Conservation (phyloP, 345 rosid species). For the Zanthoxylum bungeanum region DNA sequence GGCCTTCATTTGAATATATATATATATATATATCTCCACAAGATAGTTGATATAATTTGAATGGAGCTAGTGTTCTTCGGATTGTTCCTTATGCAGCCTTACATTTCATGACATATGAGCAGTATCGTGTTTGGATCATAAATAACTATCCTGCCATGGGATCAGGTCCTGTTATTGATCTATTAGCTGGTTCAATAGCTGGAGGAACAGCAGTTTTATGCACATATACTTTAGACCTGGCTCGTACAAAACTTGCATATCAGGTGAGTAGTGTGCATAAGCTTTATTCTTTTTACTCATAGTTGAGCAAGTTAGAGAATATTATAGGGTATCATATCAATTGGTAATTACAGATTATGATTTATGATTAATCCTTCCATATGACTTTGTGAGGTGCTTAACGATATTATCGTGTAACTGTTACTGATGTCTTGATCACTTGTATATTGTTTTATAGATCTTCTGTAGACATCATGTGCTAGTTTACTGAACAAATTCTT, state of each 20-base stretch:
- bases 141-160: constrained; percentile 65
- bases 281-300: constrained; percentile 8
- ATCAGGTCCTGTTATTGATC: constrained; percentile 86
- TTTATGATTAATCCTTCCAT: background rate
- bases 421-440: background rate
- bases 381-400: background rate
- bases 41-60: constrained; percentile 22
- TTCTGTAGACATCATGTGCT: too few relatives aligned
- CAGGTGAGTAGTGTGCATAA: constrained; percentile 50
- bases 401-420: background rate
- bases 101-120: constrained; percentile 94
- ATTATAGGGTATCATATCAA: background rate
- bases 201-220: constrained; percentile 98
- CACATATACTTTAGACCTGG: constrained; percentile 91
- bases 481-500: too few relatives aligned
- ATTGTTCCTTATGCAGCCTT: constrained; percentile 96
- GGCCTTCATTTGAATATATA: background rate
- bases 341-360: background rate
- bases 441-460: too few relatives aligned
- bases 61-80: constrained; percentile 93
- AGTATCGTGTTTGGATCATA: constrained; percentile 84
- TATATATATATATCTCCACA: background rate
- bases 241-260: constrained; percentile 97
- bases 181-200: constrained; percentile 89
- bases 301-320: background rate